A percentile compares a stretch with the other conserved stretches of the same genome.
phyloP scores from a whole-genome alignment of 805 yeast species.

The Candida endomychidarum region DNA sequence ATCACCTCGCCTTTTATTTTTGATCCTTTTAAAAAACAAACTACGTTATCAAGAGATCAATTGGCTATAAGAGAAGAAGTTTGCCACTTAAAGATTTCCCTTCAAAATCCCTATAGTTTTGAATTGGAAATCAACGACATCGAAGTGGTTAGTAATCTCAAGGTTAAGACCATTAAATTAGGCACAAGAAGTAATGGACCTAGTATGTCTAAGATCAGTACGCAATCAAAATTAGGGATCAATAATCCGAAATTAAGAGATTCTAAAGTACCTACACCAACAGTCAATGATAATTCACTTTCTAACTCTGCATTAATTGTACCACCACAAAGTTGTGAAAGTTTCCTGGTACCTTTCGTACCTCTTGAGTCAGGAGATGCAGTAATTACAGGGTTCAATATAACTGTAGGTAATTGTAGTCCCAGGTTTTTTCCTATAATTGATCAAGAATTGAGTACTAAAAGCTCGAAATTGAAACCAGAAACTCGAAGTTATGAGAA shows the following conservation, averaged over 20 bases:
- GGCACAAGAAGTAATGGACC: constrained; percentile 7
- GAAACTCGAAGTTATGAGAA: background rate
- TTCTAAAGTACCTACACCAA: constrained; percentile 5
- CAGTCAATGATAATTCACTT: background rate
- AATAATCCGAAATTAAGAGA: constrained; percentile 12
- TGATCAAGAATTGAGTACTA: constrained; percentile 24
- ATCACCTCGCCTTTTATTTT: constrained; percentile 29
- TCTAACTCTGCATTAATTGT: constrained; percentile 17
- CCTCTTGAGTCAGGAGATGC: constrained; percentile 52
- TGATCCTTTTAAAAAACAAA: constrained; percentile 48
- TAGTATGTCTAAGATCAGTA: background rate
- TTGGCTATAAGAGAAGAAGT: constrained; percentile 48
- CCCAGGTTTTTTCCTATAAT: constrained; percentile 45
- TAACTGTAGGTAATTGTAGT: constrained; percentile 52
- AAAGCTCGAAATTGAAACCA: background rate
- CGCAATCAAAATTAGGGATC: constrained; percentile 8
- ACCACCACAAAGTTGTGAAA: constrained; percentile 29
- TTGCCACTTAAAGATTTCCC: constrained; percentile 51
- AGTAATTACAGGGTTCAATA: constrained; percentile 49
- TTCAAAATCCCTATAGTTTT: constrained; percentile 82
- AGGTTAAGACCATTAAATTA: constrained; percentile 29
- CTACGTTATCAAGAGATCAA: constrained; percentile 50
- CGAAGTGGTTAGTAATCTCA: constrained; percentile 31
- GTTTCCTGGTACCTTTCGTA: constrained; percentile 45
- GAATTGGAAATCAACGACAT: constrained; percentile 60